Evolutionary conservation across 164 flowering plant species (phyloP), one percentile per base, ranked within the genome.

Genomic region (Magnolia changhungtana): DNA sequence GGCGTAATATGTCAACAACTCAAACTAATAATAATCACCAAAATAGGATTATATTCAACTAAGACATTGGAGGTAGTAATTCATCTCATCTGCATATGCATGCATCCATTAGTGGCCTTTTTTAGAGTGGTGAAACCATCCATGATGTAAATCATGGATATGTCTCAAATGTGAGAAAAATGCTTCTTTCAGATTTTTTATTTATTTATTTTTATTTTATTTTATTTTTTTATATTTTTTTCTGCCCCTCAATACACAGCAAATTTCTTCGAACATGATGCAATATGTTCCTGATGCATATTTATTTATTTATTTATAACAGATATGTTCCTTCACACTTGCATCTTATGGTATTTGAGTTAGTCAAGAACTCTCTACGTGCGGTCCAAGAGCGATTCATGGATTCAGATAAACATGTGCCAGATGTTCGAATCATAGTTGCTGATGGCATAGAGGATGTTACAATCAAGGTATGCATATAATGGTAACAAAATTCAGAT

Each of bases 381-480:
- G 99, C 99, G 74, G 98, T 96, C 66, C 92, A 93, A 87, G 99
- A 96, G 83, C 83, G 86, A 19, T 96, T 68, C 75, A 84, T 94
- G 92, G 90, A 96, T 77, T 91, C 94, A 2, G 95, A 96, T 78
- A 89, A 88, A 84, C 86, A 90, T 76, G 83, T 95, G 50, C 98
- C 94, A 63, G 92, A 96, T 18, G 18, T 96, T 80, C 85, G 97
- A 79, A 93, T 96, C 64, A 87, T 94, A 68, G 98, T 96, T 74
- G 98, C 99, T 71, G 98, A 94, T 82, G 98, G 99, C 65, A 75
- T 91, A 69, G 99, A 96, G 81, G 99, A 96, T 85, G 98, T 94
- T 50, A 96, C 99, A 6, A 96, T 96, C 71, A 94, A 94, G 95
- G 98, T 86, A 74, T 55, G 75, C 37, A 75, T 29, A 70, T n/a